Base-by-base conservation (phyloP, 148 eudicot genomes). In the Persicaria maculosa region DNA sequence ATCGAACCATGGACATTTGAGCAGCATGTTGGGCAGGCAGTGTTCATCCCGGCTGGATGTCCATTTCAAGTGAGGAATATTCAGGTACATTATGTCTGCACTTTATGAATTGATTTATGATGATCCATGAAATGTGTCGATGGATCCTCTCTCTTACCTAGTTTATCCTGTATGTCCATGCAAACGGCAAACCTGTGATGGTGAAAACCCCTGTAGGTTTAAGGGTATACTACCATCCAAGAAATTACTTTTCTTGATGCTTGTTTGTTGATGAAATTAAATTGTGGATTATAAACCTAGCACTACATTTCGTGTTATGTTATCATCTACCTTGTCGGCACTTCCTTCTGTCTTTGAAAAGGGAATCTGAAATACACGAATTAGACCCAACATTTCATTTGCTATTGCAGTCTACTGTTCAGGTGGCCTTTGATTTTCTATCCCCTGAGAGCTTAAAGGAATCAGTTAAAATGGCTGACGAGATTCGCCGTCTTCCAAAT, bases 1-100 rank as follows among this genome's bases (percentile, higher is more conserved):
- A 82, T 94, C 54, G 97, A 90, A 73, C 96, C 98, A 22, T 94
- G 98, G 97, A 85, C 97, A 55, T 90, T 94, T 78, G 85, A 94
- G 79, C 98, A 94, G 76, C 79, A 86, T 79, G 44, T 90, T n/a
- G 98, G 98, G 50, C 86, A 90, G 82, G 97, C 98, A 71, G 91
- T 94, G 47, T 94, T 91, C 80, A 79, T 94, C 44, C 98, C 98
- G 47, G 93, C 98, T 80, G 98, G 98, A 74, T 91, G 97, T 82
- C 93, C 97, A 61, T 90, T 88, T 77, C 98, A 94, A 92, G 90
- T 88, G 44, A 81, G 96, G 78, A 82, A 94, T 81, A 86, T 90
- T 81, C 96, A 88, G 93, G 98, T 94, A 80, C 84, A 88, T 81
- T 31, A n/a, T 65, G 1, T 58, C 36, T 17, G 36, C 36, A 58